phyloP scores from a whole-genome alignment of 2,329 filamentous ascomycete species.

The Colletotrichum godetiae region DNA sequence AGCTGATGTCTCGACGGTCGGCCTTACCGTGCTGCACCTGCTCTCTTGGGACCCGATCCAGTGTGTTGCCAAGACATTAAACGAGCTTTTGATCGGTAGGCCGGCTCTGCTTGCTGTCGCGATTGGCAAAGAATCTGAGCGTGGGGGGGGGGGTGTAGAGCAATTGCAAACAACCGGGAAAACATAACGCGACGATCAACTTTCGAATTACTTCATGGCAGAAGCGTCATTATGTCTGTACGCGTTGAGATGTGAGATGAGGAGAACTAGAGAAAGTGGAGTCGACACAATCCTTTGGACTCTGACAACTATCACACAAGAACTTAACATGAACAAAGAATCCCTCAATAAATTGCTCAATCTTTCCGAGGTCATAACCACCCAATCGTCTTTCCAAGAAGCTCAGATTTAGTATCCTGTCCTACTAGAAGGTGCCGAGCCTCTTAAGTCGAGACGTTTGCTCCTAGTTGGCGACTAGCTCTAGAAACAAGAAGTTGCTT shows the following conservation, averaged over 20 bases:
- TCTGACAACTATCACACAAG: too few relatives aligned
- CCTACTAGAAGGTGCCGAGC: not conserved
- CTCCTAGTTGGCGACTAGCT: not conserved
- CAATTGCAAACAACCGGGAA: not conserved
- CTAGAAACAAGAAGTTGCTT: not conserved
- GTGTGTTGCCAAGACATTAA: slow-evolving; percentile 1
- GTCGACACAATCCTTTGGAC: too few relatives aligned
- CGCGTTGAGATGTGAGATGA: not conserved
- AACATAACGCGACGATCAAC: not conserved
- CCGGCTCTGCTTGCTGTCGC: not conserved
- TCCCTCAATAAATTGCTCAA: too few relatives aligned
- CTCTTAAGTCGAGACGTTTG: not conserved
- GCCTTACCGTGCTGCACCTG: not conserved
- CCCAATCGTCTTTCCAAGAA: not conserved
- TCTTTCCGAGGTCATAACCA: not conserved
- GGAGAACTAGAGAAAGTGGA: not conserved
- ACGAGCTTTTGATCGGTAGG: not conserved
- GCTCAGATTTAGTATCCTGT: not conserved
- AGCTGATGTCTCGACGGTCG: not conserved
- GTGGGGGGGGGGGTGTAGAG: not conserved
- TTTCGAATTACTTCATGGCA: not conserved
- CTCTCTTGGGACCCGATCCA: not conserved
- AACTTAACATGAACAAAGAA: too few relatives aligned
- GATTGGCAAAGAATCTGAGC: not conserved
- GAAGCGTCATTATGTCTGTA: not conserved